Evolutionary conservation across 75 land plant species (phyloP).

Genomic region (Ceratopteris richardii): DNA sequence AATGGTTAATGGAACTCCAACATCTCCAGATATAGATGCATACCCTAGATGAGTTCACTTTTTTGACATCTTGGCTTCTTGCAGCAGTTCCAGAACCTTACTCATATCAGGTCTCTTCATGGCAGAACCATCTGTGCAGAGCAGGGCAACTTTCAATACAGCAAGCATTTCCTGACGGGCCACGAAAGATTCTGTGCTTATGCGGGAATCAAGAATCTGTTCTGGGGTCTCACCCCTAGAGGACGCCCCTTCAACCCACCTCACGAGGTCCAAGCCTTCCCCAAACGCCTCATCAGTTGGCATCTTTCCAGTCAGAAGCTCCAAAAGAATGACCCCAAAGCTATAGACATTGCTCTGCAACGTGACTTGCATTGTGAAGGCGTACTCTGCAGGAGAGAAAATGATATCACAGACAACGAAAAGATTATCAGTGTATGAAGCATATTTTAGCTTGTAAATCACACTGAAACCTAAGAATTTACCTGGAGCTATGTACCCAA

Average conservation of each 20-base stretch:
- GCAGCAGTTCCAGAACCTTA: slow-evolving; percentile 74
- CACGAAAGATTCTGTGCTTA: slow-evolving; percentile 26
- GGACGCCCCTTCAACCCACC: slow-evolving; percentile 41
- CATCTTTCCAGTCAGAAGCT: slow-evolving; percentile 58
- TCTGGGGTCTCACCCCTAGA: slow-evolving; percentile 30
- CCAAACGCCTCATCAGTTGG: slow-evolving; percentile 24
- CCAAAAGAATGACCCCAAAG: slow-evolving; percentile 65
- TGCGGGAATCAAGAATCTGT: slow-evolving; percentile 46
- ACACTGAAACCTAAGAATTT: not conserved
- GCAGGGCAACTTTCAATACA: slow-evolving; percentile 52
- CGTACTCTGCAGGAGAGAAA: slow-evolving; percentile 52
- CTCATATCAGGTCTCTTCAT: slow-evolving; percentile 76
- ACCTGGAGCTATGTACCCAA: slow-evolving; percentile 84
- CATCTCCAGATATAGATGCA: too few relatives aligned
- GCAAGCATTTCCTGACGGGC: slow-evolving; percentile 47
- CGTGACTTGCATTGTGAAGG: slow-evolving; percentile 76
- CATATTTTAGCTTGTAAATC: not conserved
- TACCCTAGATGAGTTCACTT: too few relatives aligned
- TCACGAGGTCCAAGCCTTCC: slow-evolving; percentile 54
- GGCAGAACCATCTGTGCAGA: slow-evolving; percentile 57
- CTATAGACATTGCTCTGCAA: slow-evolving; percentile 63
- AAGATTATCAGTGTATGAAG: not conserved
- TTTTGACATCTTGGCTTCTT: slow-evolving; percentile 22
- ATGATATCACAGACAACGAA: not conserved
- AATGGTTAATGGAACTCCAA: too few relatives aligned